Evolutionary conservation across 768 basidiomycete species (phyloP).

Genomic region (Podaxis sp.): DNA sequence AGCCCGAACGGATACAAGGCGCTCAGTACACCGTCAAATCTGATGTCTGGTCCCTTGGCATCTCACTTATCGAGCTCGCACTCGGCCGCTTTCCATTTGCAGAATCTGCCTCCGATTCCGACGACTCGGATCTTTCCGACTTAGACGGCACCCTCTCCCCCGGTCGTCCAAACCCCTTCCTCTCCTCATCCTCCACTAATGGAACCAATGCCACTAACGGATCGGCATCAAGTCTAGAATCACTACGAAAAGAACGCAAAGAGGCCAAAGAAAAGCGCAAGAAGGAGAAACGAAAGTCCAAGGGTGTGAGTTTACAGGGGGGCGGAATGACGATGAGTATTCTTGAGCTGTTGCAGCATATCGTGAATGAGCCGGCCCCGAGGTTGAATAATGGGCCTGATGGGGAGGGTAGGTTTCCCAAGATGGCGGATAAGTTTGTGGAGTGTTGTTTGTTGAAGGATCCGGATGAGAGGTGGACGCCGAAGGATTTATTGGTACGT

Average conservation of each 20-base stretch:
- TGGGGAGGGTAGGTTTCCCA: constrained; percentile 61
- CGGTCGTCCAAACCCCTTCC: constrained; percentile 54
- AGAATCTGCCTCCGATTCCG: constrained; percentile 68
- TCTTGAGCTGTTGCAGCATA: constrained; percentile 93
- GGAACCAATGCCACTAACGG: constrained; percentile 18
- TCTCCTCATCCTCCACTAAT: not conserved
- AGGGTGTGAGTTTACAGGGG: constrained; percentile 90
- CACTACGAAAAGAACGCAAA: not conserved
- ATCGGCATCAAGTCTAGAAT: constrained; percentile 22
- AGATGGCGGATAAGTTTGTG: constrained; percentile 80
- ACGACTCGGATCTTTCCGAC: constrained; percentile 51
- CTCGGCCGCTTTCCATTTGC: constrained; percentile 97
- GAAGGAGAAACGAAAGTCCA: constrained; percentile 85
- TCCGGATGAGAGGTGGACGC: constrained; percentile 77
- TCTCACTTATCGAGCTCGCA: constrained; percentile 95
- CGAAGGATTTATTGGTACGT: constrained; percentile 83
- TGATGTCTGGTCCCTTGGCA: constrained; percentile 98
- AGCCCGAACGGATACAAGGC: constrained; percentile 99
- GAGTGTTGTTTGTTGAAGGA: constrained; percentile 92
- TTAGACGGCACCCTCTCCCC: constrained; percentile 81
- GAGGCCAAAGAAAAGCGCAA: constrained; percentile 32
- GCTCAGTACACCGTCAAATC: constrained; percentile 98
- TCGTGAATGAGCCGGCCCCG: constrained; percentile 98
- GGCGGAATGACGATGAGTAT: constrained; percentile 99
- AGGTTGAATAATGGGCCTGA: constrained; percentile 53